Base-by-base conservation (phyloP, 1,139 yeast genomes). In the Saccharomyces hybrid region DNA sequence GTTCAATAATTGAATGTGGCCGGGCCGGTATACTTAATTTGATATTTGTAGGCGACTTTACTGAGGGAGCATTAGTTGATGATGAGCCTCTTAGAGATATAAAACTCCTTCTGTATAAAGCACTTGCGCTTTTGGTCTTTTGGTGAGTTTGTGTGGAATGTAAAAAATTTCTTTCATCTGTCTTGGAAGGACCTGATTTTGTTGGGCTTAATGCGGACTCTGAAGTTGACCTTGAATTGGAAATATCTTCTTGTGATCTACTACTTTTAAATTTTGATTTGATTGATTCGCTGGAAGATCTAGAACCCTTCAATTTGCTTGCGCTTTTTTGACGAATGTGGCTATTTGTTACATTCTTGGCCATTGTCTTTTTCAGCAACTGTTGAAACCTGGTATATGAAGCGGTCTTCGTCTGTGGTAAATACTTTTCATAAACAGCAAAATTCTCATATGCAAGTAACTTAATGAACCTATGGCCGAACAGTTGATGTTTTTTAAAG, bases 371-470 rank as follows among this genome's bases (percentile, higher is more conserved):
- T 53, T 84, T 72, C 53, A 82, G 62, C 12, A 78, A 67, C 53
- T 79, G 78, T 51, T 78, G 86, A 73, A 75, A 91, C 57, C 78
- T 77, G 64, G 73, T 79, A 62, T 72, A 87, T 34, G 78, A 78
- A 57, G 75, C 78, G 55, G 70, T 78, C 55, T 78, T 77, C 42
- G 72, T 61, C 0, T 72, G 64, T 63, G 86, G 72, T 61, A 81
- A 78, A 76, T 80, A 65, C 68, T 76, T 68, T 67, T 75, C 65
- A 75, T 78, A 70, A 62, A 78, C 66, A 61, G 74, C 66, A 54
- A 82, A 71, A 48, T 77, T 78, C 47, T 84, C 89, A 66, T 86
- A 86, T 54, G 84, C 88, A 47, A 83, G 79, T 59, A 90, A 73
- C 54, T 81, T 83, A 27, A 89, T 71, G 64, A 89, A 89, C 42